Evolutionary conservation across 345 rosid genomes (phyloP).

Genomic region (Litchi chinensis): DNA sequence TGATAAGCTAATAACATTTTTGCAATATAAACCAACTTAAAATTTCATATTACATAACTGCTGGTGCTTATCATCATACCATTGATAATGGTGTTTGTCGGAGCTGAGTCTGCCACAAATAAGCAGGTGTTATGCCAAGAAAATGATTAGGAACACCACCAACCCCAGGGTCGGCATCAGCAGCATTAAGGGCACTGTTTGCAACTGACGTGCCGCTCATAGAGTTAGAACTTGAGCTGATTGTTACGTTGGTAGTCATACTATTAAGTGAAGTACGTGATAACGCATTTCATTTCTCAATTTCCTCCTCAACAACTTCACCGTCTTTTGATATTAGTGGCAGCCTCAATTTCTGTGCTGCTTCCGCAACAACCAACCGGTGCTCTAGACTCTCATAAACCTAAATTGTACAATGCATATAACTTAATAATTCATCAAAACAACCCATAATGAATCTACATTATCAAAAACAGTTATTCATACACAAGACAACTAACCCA

Average conservation of each 20-base stretch:
- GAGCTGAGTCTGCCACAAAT: slow-evolving; percentile 86
- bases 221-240: slow-evolving; percentile 77
- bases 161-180: slow-evolving; percentile 72
- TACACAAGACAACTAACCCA: too few relatives aligned
- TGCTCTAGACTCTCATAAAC: slow-evolving; percentile 91
- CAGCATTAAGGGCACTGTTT: slow-evolving; percentile 35
- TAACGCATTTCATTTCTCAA: slow-evolving; percentile 85
- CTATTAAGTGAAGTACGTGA: slow-evolving; percentile 91
- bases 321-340: slow-evolving; percentile 93
- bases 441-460: neutral
- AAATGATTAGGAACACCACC: slow-evolving; percentile 95
- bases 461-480: too few relatives aligned
- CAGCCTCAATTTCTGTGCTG: slow-evolving; percentile 90
- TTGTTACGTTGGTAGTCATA: slow-evolving; percentile 65
- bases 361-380: slow-evolving; percentile 90
- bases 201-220: slow-evolving; percentile 50
- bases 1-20: neutral
- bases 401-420: slow-evolving; percentile 35
- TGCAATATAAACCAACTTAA: too few relatives aligned
- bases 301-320: slow-evolving; percentile 89
- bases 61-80: slow-evolving; percentile 44
- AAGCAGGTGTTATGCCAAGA: slow-evolving; percentile 87
- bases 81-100: slow-evolving; percentile 59
- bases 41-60: neutral
- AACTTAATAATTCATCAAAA: slow-evolving; percentile 3